Base-by-base conservation (phyloP, 331 rosid genomes). In the Pyrus hybrid region DNA sequence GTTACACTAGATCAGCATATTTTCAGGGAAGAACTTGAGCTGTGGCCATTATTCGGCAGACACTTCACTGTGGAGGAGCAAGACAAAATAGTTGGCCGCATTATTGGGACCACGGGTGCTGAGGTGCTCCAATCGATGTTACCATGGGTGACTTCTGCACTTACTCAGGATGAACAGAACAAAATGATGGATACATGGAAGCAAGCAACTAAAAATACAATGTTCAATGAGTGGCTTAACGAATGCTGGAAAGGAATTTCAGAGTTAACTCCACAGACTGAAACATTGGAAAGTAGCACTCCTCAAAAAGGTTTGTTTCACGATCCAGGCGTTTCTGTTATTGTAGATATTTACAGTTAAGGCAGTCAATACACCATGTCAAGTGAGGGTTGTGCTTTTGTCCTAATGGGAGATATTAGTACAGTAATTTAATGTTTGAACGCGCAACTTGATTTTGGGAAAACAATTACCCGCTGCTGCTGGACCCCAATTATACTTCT, bases 61-160 rank as follows among this genome's bases (percentile, higher is more conserved):
- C 97, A 95, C 84, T 95, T 95, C 86, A 86, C 97, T 33, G 93
- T 95, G 77, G 97, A 95, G 82, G 99, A 95, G 88, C 99, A 95
- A 81, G 98, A 95, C 76, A 95, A 92, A 87, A 85, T 95, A 81
- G 94, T 95, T 43, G 98, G 98, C 13, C 91, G 93, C 68, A 95
- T 95, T 67, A 95, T 95, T 84, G 99, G 99, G 77, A 95, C 99
- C 56, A 95, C 99, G 4, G 99, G 99, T 73, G 99, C 99, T 75
- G 99, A 95, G 88, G 99, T 95, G 76, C 98, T 95, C 68, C 99
- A 95, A 74, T 95, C 99, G 73, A 95, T 95, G 98, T 83, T 95
- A 75, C 99, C 99, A 1, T 95, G 99, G 99, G 99, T 95, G 57
- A 95, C 98, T 79, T 85, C 97, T 73, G 99, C 99, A 64, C 98